These are phyloP conservation scores for Malus hybrid DNA, from an alignment of 331 rosid species.

Conservation along the genomic window DNA sequence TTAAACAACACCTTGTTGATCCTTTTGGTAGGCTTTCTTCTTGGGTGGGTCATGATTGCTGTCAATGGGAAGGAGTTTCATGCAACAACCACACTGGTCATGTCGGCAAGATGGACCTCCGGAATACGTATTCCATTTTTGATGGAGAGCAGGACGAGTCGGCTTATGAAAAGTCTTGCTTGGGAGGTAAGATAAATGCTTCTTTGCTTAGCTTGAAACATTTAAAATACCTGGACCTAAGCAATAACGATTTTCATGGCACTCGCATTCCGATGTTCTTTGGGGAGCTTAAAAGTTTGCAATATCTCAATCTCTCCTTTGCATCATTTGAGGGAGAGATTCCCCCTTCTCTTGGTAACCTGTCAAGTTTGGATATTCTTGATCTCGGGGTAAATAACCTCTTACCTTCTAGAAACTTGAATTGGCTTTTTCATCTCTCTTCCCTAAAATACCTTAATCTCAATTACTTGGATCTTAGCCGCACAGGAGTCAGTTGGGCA, in stretches of 20 bases:
- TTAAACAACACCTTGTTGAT: not conserved
- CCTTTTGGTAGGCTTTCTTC: not conserved
- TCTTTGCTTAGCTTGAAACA: not conserved
- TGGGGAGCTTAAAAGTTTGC: too few species aligned
- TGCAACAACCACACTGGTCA: not conserved
- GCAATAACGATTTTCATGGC: not conserved
- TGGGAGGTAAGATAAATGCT: constrained; percentile 4
- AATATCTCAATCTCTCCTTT: too few species aligned
- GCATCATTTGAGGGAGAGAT: too few species aligned
- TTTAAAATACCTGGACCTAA: constrained; percentile 5
- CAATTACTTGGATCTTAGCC: too few species aligned
- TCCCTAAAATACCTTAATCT: too few species aligned
- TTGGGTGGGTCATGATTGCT: not conserved
- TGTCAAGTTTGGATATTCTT: too few species aligned
- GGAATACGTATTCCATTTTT: too few species aligned
- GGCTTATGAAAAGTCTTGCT: not conserved
- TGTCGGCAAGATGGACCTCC: not conserved
- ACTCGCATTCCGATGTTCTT: not conserved
- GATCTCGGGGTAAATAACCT: too few species aligned
- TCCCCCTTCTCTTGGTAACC: too few species aligned
- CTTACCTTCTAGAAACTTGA: too few species aligned
- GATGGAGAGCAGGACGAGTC: not conserved
- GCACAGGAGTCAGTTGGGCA: too few species aligned
- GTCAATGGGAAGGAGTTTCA: not conserved
- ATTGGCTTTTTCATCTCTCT: too few species aligned